Base-by-base conservation (phyloP, 78 protist species). In the Blattamonas nauphoetae region DNA sequence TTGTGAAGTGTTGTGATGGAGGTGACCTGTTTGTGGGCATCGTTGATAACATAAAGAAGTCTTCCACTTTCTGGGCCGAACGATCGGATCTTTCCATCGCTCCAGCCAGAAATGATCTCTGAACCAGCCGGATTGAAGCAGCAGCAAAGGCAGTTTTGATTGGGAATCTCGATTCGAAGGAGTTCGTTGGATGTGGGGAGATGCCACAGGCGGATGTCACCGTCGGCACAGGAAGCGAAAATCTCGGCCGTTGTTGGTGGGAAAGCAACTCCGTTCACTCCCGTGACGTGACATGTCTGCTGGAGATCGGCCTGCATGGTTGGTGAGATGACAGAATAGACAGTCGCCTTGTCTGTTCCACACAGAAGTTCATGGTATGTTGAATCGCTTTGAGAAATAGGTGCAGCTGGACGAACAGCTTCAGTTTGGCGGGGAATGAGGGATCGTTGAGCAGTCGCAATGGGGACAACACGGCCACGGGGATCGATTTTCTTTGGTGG, bases 1-100 rank as follows among this genome's bases (percentile, higher is more conserved):
- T 6, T 45, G 4, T 1, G 11, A 45, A 2, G 0, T 32, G 63
- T 1, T 43, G 86, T 85, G 36, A 81, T 42, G 85, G 38, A 6
- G 35, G 38, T 80, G 81, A 81, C 41, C 2, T 2, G 38, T 11
- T 84, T 42, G 86, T 88, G 90, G 3, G 90, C 90, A 36, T 80
- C 21, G 2, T 41, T 11, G 78, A 88, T 88, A 42, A 42, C 64
- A 29, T 36, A 88, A 33, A 88, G 45, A 11, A 88, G 78, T 45
- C 46, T 80, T 4, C 90, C 90, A 29, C 81, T 45, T 41, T 88
- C 44, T 42, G 90, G 90, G 34, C 87, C 90, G 79, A 88, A 88
- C 41, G 71, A 63, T 0, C 90, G 86, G 78, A 88, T 83, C 6
- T 29, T 0, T 42, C 90, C 90, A 78, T 88, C 90, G 2, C 55